Conservation (phyloP, 495 filamentous ascomycete species). For the Acidiella bohemica region DNA sequence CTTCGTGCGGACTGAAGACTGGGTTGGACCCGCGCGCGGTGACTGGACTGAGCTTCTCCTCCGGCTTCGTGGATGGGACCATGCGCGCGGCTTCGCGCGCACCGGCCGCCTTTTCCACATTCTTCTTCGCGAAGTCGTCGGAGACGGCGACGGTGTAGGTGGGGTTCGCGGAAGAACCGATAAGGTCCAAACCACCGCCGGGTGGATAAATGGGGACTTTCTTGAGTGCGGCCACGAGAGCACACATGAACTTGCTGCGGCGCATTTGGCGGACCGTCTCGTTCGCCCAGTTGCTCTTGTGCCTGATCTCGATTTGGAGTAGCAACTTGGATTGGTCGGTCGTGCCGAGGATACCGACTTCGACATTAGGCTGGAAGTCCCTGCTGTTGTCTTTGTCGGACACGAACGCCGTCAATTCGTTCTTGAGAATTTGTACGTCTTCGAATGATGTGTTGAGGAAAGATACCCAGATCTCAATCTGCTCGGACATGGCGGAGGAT, state of each 20-base stretch:
- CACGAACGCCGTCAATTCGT: slow-evolving; percentile 74
- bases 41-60: slow-evolving; percentile 14
- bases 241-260: slow-evolving; percentile 93
- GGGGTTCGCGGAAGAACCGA: slow-evolving; percentile 58
- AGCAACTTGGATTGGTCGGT: slow-evolving; percentile 80
- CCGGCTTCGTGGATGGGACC: slow-evolving; percentile 34
- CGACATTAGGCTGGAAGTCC: slow-evolving; percentile 79
- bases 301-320: slow-evolving; percentile 68
- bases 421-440: slow-evolving; percentile 67
- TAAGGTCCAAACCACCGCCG: slow-evolving; percentile 52
- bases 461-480: slow-evolving; percentile 59
- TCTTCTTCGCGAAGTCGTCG: slow-evolving; percentile 46
- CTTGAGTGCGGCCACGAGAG: slow-evolving; percentile 71
- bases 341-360: slow-evolving; percentile 63
- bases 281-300: slow-evolving; percentile 94
- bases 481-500: slow-evolving; percentile 82
- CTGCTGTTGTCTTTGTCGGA: slow-evolving; percentile 72
- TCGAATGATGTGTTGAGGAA: slow-evolving; percentile 52
- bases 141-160: slow-evolving; percentile 59
- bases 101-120: slow-evolving; percentile 44
- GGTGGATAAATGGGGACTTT: slow-evolving; percentile 77
- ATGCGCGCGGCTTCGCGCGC: slow-evolving; percentile 49
- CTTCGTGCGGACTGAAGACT: slow-evolving; percentile 22
- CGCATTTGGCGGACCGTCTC: slow-evolving; percentile 69
- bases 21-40: slow-evolving; percentile 24